Percentiles rank a stretch among this genome's conserved stretches.
phyloP scores from a whole-genome alignment of 495 filamentous ascomycete species.

The Recurvomyces mirabilis region DNA sequence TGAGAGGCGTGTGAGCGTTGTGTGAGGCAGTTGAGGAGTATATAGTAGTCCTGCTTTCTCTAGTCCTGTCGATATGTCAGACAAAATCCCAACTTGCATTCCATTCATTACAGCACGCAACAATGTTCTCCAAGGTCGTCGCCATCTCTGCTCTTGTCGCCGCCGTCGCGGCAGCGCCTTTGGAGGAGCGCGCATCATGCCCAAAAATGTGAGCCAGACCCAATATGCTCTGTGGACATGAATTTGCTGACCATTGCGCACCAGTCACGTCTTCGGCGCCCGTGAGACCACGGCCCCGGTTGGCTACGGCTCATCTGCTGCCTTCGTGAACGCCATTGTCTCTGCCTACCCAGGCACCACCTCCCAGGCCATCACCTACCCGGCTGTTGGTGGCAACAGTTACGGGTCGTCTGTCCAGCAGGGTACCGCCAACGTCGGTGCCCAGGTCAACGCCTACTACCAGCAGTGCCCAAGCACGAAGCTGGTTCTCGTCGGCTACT shows the following conservation, averaged over 20 bases:
- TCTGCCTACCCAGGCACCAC: slow-evolving; percentile 14
- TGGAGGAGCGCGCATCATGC: slow-evolving; percentile 8
- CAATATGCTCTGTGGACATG: not conserved
- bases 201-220: not conserved
- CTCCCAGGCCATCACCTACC: slow-evolving; percentile 17
- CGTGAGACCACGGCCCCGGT: slow-evolving; percentile 20
- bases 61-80: too few relatives aligned
- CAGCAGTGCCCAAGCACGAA: slow-evolving; percentile 11
- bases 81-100: too few relatives aligned
- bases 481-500: slow-evolving; percentile 19
- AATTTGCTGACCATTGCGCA: not conserved
- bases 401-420: slow-evolving; percentile 14
- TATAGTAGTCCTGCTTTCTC: too few relatives aligned
- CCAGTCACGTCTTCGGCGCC: slow-evolving; percentile 21
- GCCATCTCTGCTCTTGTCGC: not conserved
- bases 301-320: slow-evolving; percentile 15
- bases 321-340: slow-evolving; percentile 16
- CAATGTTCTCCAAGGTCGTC: slow-evolving; percentile 3
- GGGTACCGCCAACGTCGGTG: slow-evolving; percentile 9
- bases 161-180: slow-evolving; percentile 1
- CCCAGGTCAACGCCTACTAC: slow-evolving; percentile 10
- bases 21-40: too few relatives aligned
- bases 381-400: slow-evolving; percentile 7
- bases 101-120: not conserved
- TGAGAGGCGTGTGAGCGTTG: too few relatives aligned